These are phyloP conservation scores for Beauveria medogensis DNA, from an alignment of 2,329 filamentous ascomycete species.

Conservation along the genomic window DNA sequence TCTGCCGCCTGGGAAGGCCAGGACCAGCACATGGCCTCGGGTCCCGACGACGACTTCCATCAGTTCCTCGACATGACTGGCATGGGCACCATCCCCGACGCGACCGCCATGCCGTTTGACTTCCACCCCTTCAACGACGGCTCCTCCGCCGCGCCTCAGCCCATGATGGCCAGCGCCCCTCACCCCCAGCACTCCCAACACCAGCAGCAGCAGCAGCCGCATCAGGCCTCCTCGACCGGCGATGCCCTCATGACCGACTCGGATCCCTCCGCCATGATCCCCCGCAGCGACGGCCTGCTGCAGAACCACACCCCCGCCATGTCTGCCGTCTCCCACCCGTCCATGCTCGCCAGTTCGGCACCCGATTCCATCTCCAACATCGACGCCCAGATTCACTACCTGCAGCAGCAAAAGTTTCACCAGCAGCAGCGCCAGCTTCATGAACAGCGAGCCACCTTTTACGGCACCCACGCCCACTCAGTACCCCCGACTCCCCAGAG, in stretches of 20 bases:
- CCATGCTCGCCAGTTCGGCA: slow-evolving; percentile 31
- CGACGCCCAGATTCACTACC: slow-evolving; percentile 58
- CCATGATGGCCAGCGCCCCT: slow-evolving; percentile 2
- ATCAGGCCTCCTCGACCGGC: slow-evolving; percentile 20
- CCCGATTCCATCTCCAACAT: slow-evolving; percentile 50
- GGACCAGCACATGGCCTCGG: slow-evolving; percentile 44
- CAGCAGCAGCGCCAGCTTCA: slow-evolving; percentile 51
- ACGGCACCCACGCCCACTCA: slow-evolving; percentile 47
- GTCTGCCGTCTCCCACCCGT: slow-evolving; percentile 36
- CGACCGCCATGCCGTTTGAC: slow-evolving; percentile 45
- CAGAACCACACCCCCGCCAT: slow-evolving; percentile 40
- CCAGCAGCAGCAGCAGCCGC: slow-evolving; percentile 14
- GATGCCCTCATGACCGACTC: slow-evolving; percentile 29
- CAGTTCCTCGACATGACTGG: slow-evolving; percentile 55
- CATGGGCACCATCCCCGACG: slow-evolving; percentile 44
- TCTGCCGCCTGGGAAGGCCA: slow-evolving; percentile 47
- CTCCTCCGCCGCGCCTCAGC: slow-evolving; percentile 22
- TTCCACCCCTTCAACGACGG: slow-evolving; percentile 46
- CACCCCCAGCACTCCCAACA: slow-evolving; percentile 1
- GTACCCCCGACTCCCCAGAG: slow-evolving; percentile 77
- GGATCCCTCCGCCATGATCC: slow-evolving; percentile 23
- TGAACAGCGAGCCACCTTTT: slow-evolving; percentile 50
- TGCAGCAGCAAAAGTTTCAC: slow-evolving; percentile 56
- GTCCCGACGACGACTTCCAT: slow-evolving; percentile 53
- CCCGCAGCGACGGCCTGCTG: slow-evolving; percentile 27